Conservation (phyloP, 495 filamentous ascomycete species). For the Penicillium mononematosum region DNA sequence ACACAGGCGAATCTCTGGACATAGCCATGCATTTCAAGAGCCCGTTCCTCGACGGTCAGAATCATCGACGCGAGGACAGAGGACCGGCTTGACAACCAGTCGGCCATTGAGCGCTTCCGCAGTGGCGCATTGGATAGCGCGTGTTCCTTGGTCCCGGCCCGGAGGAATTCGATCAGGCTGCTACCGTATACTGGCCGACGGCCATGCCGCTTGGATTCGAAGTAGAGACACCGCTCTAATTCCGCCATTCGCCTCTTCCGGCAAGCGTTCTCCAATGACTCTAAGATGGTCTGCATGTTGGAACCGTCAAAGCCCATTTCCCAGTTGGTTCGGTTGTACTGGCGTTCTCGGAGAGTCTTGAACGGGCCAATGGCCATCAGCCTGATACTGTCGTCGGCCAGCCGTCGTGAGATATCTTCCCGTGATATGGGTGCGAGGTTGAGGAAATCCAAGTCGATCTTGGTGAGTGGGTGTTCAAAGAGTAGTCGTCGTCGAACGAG, state of each 20-base stretch:
- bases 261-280: slow-evolving; percentile 68
- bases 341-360: slow-evolving; percentile 60
- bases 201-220: slow-evolving; percentile 78
- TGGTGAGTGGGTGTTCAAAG: slow-evolving; percentile 60
- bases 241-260: slow-evolving; percentile 73
- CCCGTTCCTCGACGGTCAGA: slow-evolving; percentile 67
- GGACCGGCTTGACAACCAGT: slow-evolving; percentile 73
- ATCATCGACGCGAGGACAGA: slow-evolving; percentile 70
- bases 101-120: slow-evolving; percentile 50
- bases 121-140: slow-evolving; percentile 41
- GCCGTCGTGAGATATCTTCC: slow-evolving; percentile 61
- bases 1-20: slow-evolving; percentile 87
- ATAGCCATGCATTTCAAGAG: slow-evolving; percentile 65
- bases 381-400: slow-evolving; percentile 60
- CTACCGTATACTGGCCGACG: slow-evolving; percentile 78
- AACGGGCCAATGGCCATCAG: slow-evolving; percentile 64
- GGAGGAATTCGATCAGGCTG: slow-evolving; percentile 68
- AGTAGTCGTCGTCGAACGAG: slow-evolving; percentile 68
- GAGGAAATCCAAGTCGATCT: slow-evolving; percentile 71
- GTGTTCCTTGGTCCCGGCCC: slow-evolving; percentile 54
- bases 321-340: slow-evolving; percentile 60
- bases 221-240: slow-evolving; percentile 73
- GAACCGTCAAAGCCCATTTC: slow-evolving; percentile 58
- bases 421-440: slow-evolving; percentile 75
- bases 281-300: slow-evolving; percentile 66